Percentiles rank a stretch among this genome's conserved stretches.
phyloP scores from a whole-genome alignment of 108 stramenopile genomes.

The Chaetoceros tenuissimus region DNA sequence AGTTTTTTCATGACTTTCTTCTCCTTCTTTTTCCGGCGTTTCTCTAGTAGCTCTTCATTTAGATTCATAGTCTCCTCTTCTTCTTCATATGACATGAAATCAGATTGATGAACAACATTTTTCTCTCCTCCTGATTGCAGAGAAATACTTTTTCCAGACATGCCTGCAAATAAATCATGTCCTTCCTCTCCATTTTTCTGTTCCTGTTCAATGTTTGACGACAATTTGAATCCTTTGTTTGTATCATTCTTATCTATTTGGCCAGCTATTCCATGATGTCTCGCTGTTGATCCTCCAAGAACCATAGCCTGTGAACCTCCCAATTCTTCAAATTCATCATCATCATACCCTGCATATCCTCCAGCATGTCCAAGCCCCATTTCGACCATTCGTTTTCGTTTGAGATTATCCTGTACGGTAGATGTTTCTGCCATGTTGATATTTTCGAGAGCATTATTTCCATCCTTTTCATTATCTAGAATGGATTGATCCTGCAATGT shows the following conservation, averaged over 20 bases:
- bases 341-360: constrained; percentile 87
- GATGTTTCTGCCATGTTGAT: constrained; percentile 30
- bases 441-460: constrained; percentile 49
- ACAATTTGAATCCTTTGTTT: constrained; percentile 56
- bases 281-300: neutral
- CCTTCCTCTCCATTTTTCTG: constrained; percentile 11
- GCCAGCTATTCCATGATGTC: constrained; percentile 1
- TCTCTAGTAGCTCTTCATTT: constrained; percentile 10
- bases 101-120: constrained; percentile 32
- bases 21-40: constrained; percentile 10
- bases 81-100: constrained; percentile 79
- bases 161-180: constrained; percentile 34
- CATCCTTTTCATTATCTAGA: constrained; percentile 17
- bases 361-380: constrained; percentile 75
- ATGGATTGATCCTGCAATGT: constrained; percentile 64
- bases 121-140: constrained; percentile 41
- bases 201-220: constrained; percentile 2
- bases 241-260: constrained; percentile 6
- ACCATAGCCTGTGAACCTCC: constrained; percentile 29
- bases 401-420: constrained; percentile 35
- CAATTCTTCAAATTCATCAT: constrained; percentile 86
- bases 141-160: constrained; percentile 50
- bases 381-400: constrained; percentile 58
- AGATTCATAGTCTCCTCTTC: no score
- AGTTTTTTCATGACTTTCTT: constrained; percentile 30